Base-by-base conservation (phyloP, 2,329 filamentous ascomycete species). In the Talaromyces pinophilus region DNA sequence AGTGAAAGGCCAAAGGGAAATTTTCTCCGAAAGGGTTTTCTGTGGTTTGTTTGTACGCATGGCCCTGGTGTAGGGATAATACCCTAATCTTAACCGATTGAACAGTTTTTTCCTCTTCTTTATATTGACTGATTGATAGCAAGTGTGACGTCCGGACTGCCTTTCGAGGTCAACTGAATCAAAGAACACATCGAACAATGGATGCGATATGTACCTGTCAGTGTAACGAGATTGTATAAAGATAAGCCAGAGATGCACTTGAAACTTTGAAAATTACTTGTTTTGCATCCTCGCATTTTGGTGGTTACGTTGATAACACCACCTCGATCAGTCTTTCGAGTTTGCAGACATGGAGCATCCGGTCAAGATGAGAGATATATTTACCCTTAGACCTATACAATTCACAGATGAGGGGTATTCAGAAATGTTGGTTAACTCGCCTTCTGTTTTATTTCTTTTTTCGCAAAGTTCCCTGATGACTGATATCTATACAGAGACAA, bases 361-460 rank as follows among this genome's bases (percentile, higher is more conserved):
- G 7, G 57, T 46, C 38, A 64, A 64, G 28, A 59, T 59, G 62
- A 48, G 35, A 48, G 25, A 59, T 7, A 11, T 35, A 3, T 38
- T 22, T 19, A 25, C 7, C 5, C 30, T 33, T 19, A n/a, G 22
- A 22, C 10, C 54, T 48, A 46, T n/a, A 10, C 40, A 48, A 13
- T 50, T 35, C 40, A 62, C 57, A 17, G 65, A 67, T 19, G 65
- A 67, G 35, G 65, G 65, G 5, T 67, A 63, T 60, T 59, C 65
- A 22, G 65, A 67, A 44, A 42, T 59, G 65, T 67, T 11, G 0
- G 61, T 54, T 5, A 46, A 2, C 13, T 2, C 22, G 28, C 2
- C 33, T 40, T 50, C 10, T 28, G 38, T 38, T 25, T 22, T 19
- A 57, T 44, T 2, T 10, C 30, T 30, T 30, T 30, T 5, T 8